Conservation (phyloP, 352 stramenopile genomes). For the Globisporangium iwayamae region DNA sequence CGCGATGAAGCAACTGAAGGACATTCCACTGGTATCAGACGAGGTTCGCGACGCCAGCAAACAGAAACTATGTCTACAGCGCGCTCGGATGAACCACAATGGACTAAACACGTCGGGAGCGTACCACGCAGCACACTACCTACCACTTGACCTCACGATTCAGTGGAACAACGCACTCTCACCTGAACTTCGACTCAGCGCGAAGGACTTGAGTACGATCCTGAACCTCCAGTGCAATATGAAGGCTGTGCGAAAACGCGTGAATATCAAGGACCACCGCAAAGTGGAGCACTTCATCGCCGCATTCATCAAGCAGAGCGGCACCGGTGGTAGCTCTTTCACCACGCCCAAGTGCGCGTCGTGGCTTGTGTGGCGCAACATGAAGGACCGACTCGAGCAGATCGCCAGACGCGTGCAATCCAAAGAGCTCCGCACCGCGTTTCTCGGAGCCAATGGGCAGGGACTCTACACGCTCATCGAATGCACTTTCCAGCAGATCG, state of each 20-base stretch:
- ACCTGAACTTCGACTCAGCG: not conserved
- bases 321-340: not conserved
- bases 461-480: not conserved
- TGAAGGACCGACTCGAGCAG: slow-evolving; percentile 5
- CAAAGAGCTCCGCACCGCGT: not conserved
- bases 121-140: slow-evolving; percentile 13
- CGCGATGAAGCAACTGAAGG: not conserved
- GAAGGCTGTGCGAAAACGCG: not conserved
- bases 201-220: not conserved
- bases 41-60: slow-evolving; percentile 4
- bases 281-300: slow-evolving; percentile 14
- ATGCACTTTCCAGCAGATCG: slow-evolving; percentile 8
- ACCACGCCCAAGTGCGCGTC: not conserved
- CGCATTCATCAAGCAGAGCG: slow-evolving; percentile 7
- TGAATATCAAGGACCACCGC: slow-evolving; percentile 15
- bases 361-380: slow-evolving; percentile 11
- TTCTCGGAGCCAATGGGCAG: not conserved
- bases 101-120: not conserved
- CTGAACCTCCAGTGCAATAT: slow-evolving; percentile 13
- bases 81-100: not conserved
- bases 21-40: slow-evolving; percentile 15
- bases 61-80: slow-evolving; percentile 8
- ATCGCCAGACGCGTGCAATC: slow-evolving; percentile 8
- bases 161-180: slow-evolving; percentile 14
- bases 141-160: slow-evolving; percentile 13